These are phyloP conservation scores for Sarcodon aspratus DNA, from an alignment of 768 basidiomycete species.

Conservation along the genomic window DNA sequence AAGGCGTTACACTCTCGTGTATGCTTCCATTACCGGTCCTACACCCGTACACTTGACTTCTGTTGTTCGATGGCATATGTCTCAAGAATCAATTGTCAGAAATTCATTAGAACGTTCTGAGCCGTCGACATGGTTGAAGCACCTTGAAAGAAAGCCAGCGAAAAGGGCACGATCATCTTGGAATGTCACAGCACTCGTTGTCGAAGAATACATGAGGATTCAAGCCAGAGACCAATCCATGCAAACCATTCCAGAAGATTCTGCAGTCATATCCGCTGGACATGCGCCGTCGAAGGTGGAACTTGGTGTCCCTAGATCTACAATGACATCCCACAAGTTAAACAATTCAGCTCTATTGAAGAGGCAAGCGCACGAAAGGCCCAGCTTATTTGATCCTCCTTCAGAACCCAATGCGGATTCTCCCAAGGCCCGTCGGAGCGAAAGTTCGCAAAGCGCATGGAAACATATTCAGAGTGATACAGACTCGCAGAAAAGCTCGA, in stretches of 20 bases:
- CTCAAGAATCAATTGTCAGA: slow-evolving; percentile 33
- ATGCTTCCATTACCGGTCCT: slow-evolving; percentile 20
- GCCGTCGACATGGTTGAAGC: slow-evolving; percentile 66
- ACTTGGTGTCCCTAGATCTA: not conserved
- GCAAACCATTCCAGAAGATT: slow-evolving; percentile 35
- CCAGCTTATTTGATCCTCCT: slow-evolving; percentile 47
- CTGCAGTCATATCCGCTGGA: slow-evolving; percentile 4
- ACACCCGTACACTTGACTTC: slow-evolving; percentile 33
- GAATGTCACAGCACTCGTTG: slow-evolving; percentile 57
- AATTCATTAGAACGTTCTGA: slow-evolving; percentile 52
- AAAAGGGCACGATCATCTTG: slow-evolving; percentile 32
- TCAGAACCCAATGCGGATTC: slow-evolving; percentile 37
- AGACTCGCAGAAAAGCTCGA: slow-evolving; percentile 18
- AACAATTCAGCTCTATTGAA: slow-evolving; percentile 5
- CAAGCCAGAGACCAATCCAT: slow-evolving; percentile 23
- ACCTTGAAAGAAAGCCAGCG: slow-evolving; percentile 38
- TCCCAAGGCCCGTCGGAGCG: slow-evolving; percentile 13
- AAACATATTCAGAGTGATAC: slow-evolving; percentile 5
- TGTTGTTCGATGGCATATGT: slow-evolving; percentile 50
- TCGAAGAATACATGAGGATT: slow-evolving; percentile 51
- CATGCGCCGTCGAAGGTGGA: not conserved
- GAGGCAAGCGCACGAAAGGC: slow-evolving; percentile 32
- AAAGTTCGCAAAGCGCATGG: slow-evolving; percentile 17
- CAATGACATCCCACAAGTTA: not conserved
- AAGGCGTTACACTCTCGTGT: slow-evolving; percentile 47